Conservation (phyloP, 208 protist genomes). For the Phytomonas sp. region DNA sequence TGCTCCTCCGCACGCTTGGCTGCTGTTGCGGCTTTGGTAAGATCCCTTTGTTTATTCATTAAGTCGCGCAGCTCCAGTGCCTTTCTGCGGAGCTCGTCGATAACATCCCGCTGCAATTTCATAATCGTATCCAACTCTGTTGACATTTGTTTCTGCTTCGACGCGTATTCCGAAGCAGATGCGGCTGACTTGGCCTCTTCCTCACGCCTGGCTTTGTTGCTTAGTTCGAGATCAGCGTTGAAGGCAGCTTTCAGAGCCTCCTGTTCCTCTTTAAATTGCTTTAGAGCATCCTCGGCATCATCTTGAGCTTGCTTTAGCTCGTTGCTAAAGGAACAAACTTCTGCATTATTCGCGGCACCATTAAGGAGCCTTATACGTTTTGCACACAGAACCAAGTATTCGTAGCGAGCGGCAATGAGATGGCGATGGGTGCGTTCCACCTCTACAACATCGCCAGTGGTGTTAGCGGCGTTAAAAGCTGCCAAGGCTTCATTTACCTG, state of each 20-base stretch:
- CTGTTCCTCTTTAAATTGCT: conserved; percentile 45
- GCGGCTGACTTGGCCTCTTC: conserved; percentile 37
- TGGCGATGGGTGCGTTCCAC: conserved; percentile 65
- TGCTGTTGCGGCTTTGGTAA: conserved; percentile 33
- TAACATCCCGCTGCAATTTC: conserved; percentile 35
- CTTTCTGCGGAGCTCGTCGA: conserved; percentile 61
- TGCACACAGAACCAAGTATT: conserved; percentile 45
- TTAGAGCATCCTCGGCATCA: conserved; percentile 47
- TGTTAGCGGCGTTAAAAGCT: conserved; percentile 33
- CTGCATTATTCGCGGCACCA: conserved; percentile 24
- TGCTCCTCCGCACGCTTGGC: conserved; percentile 44
- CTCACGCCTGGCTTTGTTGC: conserved; percentile 28
- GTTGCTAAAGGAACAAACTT: conserved; percentile 29
- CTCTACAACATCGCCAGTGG: conserved; percentile 53
- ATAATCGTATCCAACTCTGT: conserved; percentile 28
- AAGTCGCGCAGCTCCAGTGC: conserved; percentile 41
- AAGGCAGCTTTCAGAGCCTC: conserved; percentile 24
- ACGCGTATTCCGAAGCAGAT: conserved; percentile 23
- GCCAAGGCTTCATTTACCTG: conserved; percentile 41
- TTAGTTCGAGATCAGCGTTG: conserved; percentile 36
- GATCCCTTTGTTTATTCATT: conserved; percentile 47
- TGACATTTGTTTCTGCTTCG: conserved; percentile 23
- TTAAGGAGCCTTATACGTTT: conserved; percentile 42
- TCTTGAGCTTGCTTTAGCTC: conserved; percentile 35
- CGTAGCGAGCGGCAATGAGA: conserved; percentile 72